Base-by-base conservation (phyloP, 306 rosid genomes). In the Fagus sylvatica region DNA sequence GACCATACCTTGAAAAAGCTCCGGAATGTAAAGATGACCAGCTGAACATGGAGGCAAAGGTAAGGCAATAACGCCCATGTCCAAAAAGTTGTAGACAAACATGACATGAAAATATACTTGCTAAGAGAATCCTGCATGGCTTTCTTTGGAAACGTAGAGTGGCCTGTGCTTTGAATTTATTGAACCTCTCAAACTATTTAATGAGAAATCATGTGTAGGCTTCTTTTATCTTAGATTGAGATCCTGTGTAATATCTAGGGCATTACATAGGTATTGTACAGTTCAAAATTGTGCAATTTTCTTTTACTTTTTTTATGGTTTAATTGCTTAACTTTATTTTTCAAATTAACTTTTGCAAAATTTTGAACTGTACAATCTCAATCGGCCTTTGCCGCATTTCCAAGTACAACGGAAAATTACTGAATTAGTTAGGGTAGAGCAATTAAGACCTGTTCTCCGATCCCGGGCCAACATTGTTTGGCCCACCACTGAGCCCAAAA, bases 1-100 rank as follows among this genome's bases (percentile, higher is more conserved):
- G 22, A 62, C 69, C 15, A 62, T 62, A 62, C 36, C 13, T 62
- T 36, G 69, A 62, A 17, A 62, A 62, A 62, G 69, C 41, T 34
- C 43, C 3, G 40, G 69, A 62, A 62, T 62, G 69, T 62, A 62
- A 34, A 32, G 69, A 34, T 19, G 28, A 22, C 28, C 28, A 22
- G 28, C 69, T 12, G 69, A 62, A 13, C n/a, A 33, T 12, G 1
- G 19, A 33, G 36, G 22, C 2, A 13, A 34, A 33, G 41, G 33
- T 62, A 13, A 34, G 2, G 69, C 40, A 34, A 15, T 46, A 46
- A 39, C 2, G 0, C 17, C 16, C 69, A 5, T 11, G 17, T 62
- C 17, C 41, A 13, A 33, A 6, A 34, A 62, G 69, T 1, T 36
- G 3, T 1, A 6, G n/a, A 62, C 15, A 3, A 19, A 10, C 6